phyloP scores from a whole-genome alignment of 1,284 basidiomycete species.

The Peniophora sp. region DNA sequence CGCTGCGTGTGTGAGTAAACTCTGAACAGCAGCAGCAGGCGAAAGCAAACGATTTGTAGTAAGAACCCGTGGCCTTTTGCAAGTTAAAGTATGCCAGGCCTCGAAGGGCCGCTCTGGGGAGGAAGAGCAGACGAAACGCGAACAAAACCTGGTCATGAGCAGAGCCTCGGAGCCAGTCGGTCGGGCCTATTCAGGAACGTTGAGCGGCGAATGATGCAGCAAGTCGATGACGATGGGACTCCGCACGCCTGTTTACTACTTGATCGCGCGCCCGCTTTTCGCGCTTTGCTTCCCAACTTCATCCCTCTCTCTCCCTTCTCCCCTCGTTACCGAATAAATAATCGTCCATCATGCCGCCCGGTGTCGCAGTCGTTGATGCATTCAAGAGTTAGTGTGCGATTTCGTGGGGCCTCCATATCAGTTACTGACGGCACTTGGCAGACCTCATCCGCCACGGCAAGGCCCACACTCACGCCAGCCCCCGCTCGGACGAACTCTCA shows the following conservation, averaged over 20 bases:
- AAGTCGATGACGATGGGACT: constrained; percentile 6
- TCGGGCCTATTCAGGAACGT: too few relatives aligned
- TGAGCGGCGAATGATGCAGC: neutral
- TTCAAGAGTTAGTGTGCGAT: constrained; percentile 52
- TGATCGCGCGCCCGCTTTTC: neutral
- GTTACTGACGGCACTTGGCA: constrained; percentile 21
- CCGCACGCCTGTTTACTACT: constrained; percentile 5
- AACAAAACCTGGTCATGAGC: too few relatives aligned
- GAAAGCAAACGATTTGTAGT: too few relatives aligned
- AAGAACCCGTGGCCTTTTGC: too few relatives aligned
- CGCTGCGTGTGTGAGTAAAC: too few relatives aligned
- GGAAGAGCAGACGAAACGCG: too few relatives aligned
- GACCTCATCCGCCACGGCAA: constrained; percentile 86
- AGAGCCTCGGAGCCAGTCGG: too few relatives aligned
- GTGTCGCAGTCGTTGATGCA: constrained; percentile 52
- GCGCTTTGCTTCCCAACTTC: neutral
- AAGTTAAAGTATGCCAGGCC: too few relatives aligned
- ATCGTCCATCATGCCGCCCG: constrained; percentile 26
- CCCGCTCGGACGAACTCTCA: constrained; percentile 24
- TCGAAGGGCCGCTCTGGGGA: too few relatives aligned
- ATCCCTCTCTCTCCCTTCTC: constrained; percentile 1
- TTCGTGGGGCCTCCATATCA: neutral
- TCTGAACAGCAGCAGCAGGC: too few relatives aligned
- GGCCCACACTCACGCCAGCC: constrained; percentile 40
- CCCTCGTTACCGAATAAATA: constrained; percentile 1